Conservation (phyloP, 176 grass and related monocot species). For the bread wheat (Triticum aestivum) region IWGSC_CS_RefSeq_v2.1 NC_057806.1:648070305-648070804, state of each 20-base stretch:
- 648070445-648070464: constrained; percentile 12
- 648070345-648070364: constrained; percentile 99
- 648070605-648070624: constrained; percentile 93
- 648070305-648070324: constrained; percentile 45
- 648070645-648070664: not conserved
- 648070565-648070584: constrained; percentile 97
- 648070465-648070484: not conserved
- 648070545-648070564: constrained; percentile 92
- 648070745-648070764: not conserved
- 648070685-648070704: not conserved
- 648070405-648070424: constrained; percentile 93
- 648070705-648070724: not conserved
- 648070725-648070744: not conserved
- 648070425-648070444: constrained; percentile 57
- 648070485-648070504: constrained; percentile 6
- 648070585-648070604: constrained; percentile 91
- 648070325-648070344: constrained; percentile 96
- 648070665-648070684: not conserved
- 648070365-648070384: constrained; percentile 99
- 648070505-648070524: constrained; percentile 16
- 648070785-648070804: not conserved
- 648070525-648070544: constrained; percentile 89
- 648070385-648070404: constrained; percentile 82
- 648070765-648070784: not conserved
- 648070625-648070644: constrained; percentile 41